Base-by-base conservation (phyloP, 805 yeast genomes). In the Helenozyma rhizophorensis region DNA sequence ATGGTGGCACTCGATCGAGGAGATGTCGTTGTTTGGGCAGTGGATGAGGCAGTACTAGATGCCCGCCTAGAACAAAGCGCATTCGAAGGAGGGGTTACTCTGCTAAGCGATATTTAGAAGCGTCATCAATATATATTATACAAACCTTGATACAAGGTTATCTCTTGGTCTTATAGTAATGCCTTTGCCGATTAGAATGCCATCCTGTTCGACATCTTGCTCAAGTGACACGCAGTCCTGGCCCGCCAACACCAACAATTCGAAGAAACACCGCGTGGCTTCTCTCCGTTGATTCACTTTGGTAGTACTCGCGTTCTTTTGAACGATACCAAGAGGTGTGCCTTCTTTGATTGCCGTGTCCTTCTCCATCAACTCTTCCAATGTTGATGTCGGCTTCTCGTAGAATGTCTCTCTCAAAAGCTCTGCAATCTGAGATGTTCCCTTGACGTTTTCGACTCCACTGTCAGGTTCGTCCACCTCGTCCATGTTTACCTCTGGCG, bases 161-260 rank as follows among this genome's bases (percentile, higher is more conserved):
- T 70, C 68, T 45, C 67, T 74, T 9, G 75, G 61, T 14, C 57
- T 53, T 23, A 84, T 68, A n/a, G 42, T 45, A 36, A 86, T 78
- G 23, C 72, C 75, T 4, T 80, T 81, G 43, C 79, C 85, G 14
- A 81, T 47, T 10, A 47, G 48, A 9, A 51, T 49, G 11, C 42
- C 43, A n/a, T 33, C 28, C 11, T 40, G 32, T 2, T 43, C 47
- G 24, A 62, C 63, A 6, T 68, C 65, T 60, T 86, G 95, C 23
- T 74, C 58, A 25, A 87, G 56, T 11, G 65, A 62, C 28, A 88
- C 62, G 33, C 90, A 80, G 45, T 82, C 88, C 27, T 77, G 68
- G 5, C 93, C 80, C 2, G 94, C 94, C 36, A 88, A 65, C 3
- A 87, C 90, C 45, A 88, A 65, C 53, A 88, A 55, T 53, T 88